These are phyloP conservation scores for Clonostachys rosea DNA, from an alignment of 2,329 filamentous ascomycete genomes.

Conservation along the genomic window DNA sequence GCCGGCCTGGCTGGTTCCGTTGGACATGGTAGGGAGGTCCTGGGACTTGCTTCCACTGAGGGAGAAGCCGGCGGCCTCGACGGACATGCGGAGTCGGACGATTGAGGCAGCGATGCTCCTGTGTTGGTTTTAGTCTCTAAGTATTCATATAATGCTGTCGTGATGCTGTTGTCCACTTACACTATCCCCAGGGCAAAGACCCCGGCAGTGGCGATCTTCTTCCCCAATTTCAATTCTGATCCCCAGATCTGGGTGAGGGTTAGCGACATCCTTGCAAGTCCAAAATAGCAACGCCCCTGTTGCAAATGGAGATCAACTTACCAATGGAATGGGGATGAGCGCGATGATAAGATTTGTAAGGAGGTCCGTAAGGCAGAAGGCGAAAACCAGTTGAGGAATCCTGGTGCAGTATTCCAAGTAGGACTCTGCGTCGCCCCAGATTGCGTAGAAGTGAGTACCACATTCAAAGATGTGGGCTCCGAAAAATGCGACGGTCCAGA, in stretches of 20 bases:
- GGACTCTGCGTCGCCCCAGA: background rate
- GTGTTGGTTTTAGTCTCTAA: background rate
- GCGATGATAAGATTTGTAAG: constrained; percentile 1
- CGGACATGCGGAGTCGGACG: too few relatives aligned
- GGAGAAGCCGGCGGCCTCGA: too few relatives aligned
- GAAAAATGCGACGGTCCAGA: background rate
- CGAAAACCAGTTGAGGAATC: background rate
- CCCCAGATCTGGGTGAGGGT: background rate
- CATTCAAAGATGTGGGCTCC: background rate
- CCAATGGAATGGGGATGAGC: background rate
- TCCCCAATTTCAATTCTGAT: background rate
- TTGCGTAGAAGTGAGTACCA: background rate
- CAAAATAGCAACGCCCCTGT: background rate
- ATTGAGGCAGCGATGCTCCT: too few relatives aligned
- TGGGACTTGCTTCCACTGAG: too few relatives aligned
- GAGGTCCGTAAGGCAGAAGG: background rate
- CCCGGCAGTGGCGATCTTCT: background rate
- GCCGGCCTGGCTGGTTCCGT: background rate
- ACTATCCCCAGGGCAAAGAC: background rate
- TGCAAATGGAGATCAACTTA: too few relatives aligned
- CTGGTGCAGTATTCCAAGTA: background rate
- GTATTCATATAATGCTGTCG: background rate
- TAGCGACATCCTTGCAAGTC: background rate
- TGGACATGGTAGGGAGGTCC: too few relatives aligned
- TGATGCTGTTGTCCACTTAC: background rate